Base-by-base conservation (phyloP, 2,329 filamentous ascomycete species). In the Epichloe bromicola region DNA sequence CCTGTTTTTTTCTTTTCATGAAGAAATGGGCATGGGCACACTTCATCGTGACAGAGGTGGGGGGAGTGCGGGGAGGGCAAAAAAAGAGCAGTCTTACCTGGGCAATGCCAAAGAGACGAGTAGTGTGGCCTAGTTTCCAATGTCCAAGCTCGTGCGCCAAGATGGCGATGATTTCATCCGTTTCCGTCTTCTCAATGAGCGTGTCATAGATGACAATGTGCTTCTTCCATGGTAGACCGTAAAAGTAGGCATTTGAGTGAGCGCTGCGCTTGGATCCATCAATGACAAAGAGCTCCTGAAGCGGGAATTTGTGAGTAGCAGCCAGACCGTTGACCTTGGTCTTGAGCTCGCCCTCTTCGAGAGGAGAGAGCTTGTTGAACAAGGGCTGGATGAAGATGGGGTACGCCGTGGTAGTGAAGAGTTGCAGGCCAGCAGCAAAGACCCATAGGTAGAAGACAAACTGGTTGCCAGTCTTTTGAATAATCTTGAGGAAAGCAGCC, bases 201-300 rank as follows among this genome's bases (percentile, higher is more conserved):
- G 94, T 98, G 66, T 98, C 93, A 67, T 95, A 98, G 64, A 98
- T 94, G 63, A 98, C 93, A 73, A 98, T 98, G 74, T 97, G 94
- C 79, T 97, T 97, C 79, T 96, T 96, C 90, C 91, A 98, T 41
- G 93, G 93, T 51, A 98, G 79, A 54, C 93, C 93, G 61, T 94
- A 96, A 73, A 98, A 98, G 70, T 94, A 93, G 36, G 88, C 88
- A 65, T 94, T 94, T 69, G 85, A 88, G 72, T 94, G 88, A 34
- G 86, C 85, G 65, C 83, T 88, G 62, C 88, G 78, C 74, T 90
- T 93, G 72, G 85, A 89, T 53, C 88, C 88, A 63, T 94, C 88
- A 62, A 98, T 98, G 62, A 97, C 90, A 64, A 95, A 88, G 43
- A 98, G 78, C 64, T 97, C 89, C 56, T 86, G 82, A 33, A 98